These are phyloP conservation scores for Vaccinium corymbosum DNA, from an alignment of 148 eudicot species.

Conservation along the genomic window DNA sequence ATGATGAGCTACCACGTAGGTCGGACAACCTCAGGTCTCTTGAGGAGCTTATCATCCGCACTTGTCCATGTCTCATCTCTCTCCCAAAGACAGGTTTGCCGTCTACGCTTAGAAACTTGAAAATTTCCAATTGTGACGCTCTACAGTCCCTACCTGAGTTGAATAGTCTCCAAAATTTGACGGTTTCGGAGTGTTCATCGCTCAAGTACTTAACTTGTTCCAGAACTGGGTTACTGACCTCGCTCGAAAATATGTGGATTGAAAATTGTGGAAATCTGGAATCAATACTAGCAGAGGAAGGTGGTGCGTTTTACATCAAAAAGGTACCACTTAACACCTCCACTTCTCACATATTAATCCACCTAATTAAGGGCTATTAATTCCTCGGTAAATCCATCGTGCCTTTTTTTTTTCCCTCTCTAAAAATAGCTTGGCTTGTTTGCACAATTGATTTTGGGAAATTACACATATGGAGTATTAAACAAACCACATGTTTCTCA, in stretches of 20 bases:
- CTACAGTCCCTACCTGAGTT: neutral
- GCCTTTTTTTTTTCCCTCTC: too few relatives aligned
- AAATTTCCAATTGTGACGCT: neutral
- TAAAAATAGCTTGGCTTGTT: too few relatives aligned
- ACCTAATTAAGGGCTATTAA: too few relatives aligned
- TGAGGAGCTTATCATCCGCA: neutral
- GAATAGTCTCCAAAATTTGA: neutral
- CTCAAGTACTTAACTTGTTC: neutral
- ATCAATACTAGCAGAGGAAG: neutral
- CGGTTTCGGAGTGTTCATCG: accelerated
- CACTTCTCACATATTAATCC: too few relatives aligned
- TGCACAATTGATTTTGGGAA: too few relatives aligned
- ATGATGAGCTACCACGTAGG: neutral
- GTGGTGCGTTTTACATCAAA: too few relatives aligned
- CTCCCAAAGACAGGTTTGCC: neutral
- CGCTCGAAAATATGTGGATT: neutral
- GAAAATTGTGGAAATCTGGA: neutral
- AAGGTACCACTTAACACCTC: too few relatives aligned
- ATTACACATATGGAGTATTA: too few relatives aligned
- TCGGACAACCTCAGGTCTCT: neutral
- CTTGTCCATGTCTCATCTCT: neutral
- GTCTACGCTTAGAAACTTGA: neutral
- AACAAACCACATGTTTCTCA: neutral
- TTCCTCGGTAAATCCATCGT: too few relatives aligned
- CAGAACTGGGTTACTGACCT: neutral